Evolutionary conservation across 352 stramenopile species (phyloP), one percentile per base, ranked within the genome.

Genomic region (Pythium brachiatum): DNA sequence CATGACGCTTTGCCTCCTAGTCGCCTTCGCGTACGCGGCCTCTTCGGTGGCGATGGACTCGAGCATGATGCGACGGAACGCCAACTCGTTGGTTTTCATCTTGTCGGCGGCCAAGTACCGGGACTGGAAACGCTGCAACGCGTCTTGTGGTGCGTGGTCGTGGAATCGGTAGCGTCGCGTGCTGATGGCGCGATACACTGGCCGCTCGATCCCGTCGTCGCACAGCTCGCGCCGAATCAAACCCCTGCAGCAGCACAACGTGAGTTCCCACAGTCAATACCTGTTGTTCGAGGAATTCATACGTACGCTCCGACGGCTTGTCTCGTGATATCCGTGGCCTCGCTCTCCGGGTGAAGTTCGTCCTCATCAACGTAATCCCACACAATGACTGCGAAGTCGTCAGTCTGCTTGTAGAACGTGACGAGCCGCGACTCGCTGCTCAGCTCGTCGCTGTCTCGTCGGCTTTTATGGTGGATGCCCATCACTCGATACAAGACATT

Each of bases 291-390:
- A 34, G 29, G 29, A 32, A 9, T 53, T 27, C 48, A 39, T n/a
- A 54, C 29, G 46, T 53, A 53, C 73, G 67, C 73, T 69, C 73
- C 70, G 29, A 73, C 47, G 16, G 62, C 68, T 29, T 81, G 62
- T 21, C 68, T 58, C 43, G 72, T 74, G 32, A 80, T 69, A 27
- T 67, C 59, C 2, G 70, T 75, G 32, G 38, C 41, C 15, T 55
- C 31, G 29, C 56, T 62, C 13, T 72, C 38, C 18, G 73, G 70
- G 25, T 76, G 63, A 34, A 76, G 52, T 20, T 77, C 70, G 39
- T 81, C 70, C 2, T 43, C 55, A 48, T 81, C 73, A 6, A 78
- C 59, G 32, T 60, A 81, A 27, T 81, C 73, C 70, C 70, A 81
- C 5, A 76, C 27, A 18, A 81, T 25, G n/a, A 81, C 57, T n/a